Percentiles rank a stretch among this genome's conserved stretches.
Evolutionary conservation across 2,329 filamentous ascomycete species (phyloP).

Genomic region (Sphaerulina musiva): DNA sequence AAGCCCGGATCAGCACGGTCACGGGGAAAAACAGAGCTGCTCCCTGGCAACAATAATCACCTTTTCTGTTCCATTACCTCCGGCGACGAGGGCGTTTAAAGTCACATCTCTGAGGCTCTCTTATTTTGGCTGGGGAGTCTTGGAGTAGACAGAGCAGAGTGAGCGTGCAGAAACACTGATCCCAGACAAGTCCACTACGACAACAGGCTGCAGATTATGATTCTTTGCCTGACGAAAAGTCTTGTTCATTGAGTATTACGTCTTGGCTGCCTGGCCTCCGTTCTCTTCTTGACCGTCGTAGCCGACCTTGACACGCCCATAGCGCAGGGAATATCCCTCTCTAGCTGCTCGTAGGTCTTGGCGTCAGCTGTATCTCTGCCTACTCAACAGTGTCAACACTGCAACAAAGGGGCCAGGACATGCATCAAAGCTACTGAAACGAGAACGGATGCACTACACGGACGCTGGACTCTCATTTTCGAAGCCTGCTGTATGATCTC

Average conservation of each 20-base stretch:
- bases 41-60: too few relatives aligned
- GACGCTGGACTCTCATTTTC: not conserved
- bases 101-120: too few relatives aligned
- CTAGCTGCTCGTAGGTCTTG: not conserved
- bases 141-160: too few relatives aligned
- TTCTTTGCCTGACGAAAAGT: not conserved
- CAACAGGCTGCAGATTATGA: too few relatives aligned
- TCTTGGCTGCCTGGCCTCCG: not conserved
- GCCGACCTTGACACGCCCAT: not conserved
- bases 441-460: not conserved
- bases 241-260: not conserved
- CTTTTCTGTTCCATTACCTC: too few relatives aligned
- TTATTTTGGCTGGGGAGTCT: too few relatives aligned
- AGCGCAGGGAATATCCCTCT: not conserved
- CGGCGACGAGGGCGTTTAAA: too few relatives aligned
- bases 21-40: too few relatives aligned
- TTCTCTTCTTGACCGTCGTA: not conserved
- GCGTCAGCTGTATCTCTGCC: not conserved
- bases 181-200: too few relatives aligned
- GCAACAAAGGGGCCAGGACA: not conserved
- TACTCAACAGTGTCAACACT: not conserved
- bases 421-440: not conserved
- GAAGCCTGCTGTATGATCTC: not conserved
- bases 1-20: too few relatives aligned
- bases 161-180: too few relatives aligned